phyloP scores from a whole-genome alignment of 495 filamentous ascomycete species.

The Ramalina intermedia region DNA sequence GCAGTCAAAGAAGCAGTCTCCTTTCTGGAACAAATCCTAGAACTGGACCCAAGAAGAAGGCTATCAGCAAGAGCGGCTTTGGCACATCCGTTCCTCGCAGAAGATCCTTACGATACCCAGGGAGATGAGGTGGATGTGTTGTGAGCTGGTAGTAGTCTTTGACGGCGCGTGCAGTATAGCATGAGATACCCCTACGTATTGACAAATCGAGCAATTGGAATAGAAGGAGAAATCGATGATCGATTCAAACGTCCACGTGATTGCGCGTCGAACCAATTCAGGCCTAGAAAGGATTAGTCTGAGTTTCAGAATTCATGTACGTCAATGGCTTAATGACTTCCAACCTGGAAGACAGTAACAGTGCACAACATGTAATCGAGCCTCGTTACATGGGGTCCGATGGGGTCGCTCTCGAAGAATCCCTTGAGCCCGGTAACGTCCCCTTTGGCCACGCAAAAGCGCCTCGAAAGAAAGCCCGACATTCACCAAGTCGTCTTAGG shows the following conservation, averaged over 20 bases:
- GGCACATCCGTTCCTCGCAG: slow-evolving; percentile 12
- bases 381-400: too few relatives aligned
- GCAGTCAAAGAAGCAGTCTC: slow-evolving; percentile 52
- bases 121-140: slow-evolving; percentile 36
- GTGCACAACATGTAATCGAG: too few relatives aligned
- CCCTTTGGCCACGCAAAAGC: slow-evolving; percentile 6
- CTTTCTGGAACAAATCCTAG: slow-evolving; percentile 55
- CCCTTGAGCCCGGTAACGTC: slow-evolving; percentile 1
- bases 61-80: slow-evolving; percentile 61
- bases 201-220: too few relatives aligned
- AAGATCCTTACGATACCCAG: slow-evolving; percentile 15
- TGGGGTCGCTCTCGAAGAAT: background rate
- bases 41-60: slow-evolving; percentile 54
- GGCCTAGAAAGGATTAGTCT: too few relatives aligned
- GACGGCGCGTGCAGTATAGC: too few relatives aligned
- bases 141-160: slow-evolving; percentile 1
- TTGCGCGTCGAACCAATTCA: too few relatives aligned
- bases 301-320: too few relatives aligned
- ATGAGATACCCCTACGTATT: background rate
- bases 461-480: slow-evolving; percentile 27
- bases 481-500: slow-evolving; percentile 65
- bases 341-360: too few relatives aligned
- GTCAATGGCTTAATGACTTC: too few relatives aligned
- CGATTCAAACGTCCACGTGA: too few relatives aligned
- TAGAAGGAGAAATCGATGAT: too few relatives aligned